phyloP scores from a whole-genome alignment of 345 rosid species.

The Rhodamnia argentea region DNA sequence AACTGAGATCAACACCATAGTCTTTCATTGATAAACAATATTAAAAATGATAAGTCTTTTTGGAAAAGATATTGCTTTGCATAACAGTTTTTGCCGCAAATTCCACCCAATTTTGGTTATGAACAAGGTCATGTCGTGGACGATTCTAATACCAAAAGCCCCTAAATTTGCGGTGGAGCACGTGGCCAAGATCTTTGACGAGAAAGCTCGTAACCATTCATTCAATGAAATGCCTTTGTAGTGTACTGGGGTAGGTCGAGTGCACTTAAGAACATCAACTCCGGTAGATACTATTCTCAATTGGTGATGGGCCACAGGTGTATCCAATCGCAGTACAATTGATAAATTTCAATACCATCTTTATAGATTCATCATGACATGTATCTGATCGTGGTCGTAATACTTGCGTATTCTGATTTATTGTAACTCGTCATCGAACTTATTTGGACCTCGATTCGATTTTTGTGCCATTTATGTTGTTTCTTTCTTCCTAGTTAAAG shows the following conservation, averaged over 20 bases:
- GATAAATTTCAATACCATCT: no score
- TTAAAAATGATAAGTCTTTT: neutral
- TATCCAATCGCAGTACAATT: no score
- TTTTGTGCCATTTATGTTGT: neutral
- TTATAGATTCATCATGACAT: no score
- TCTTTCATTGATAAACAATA: neutral
- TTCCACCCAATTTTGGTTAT: neutral
- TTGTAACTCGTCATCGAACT: neutral
- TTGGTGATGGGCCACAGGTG: neutral
- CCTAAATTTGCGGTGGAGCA: neutral
- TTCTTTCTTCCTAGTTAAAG: neutral
- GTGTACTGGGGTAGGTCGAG: neutral
- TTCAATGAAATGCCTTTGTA: neutral
- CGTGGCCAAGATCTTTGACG: neutral
- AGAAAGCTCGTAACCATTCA: neutral
- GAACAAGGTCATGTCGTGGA: neutral
- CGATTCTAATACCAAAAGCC: neutral
- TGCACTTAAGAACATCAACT: neutral
- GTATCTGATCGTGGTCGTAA: neutral
- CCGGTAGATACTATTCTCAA: neutral
- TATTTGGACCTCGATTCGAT: neutral
- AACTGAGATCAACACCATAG: neutral
- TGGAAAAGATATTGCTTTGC: neutral
- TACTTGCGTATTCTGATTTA: neutral
- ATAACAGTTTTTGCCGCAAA: neutral